Percentiles rank a stretch among this genome's conserved stretches.
Conservation (phyloP, 352 stramenopile species). For the Phytophthora pisi region DNA sequence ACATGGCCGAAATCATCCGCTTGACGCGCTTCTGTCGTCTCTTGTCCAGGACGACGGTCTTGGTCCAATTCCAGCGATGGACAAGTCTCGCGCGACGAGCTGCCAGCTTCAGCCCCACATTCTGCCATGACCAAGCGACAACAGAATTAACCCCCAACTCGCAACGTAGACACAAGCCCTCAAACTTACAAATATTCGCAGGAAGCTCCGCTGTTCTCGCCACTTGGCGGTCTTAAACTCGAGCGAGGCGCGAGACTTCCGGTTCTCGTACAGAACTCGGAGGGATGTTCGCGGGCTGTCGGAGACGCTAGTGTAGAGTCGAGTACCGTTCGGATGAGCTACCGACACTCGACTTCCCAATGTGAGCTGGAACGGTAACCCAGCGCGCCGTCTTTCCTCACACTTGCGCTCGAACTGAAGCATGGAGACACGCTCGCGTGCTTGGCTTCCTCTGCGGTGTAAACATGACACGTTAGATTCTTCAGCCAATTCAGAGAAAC, state of each 20-base stretch:
- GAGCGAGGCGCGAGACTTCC: constrained; percentile 39
- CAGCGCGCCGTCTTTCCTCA: constrained; percentile 38
- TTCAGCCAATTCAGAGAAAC: neutral
- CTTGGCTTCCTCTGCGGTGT: constrained; percentile 48
- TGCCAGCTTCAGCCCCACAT: constrained; percentile 40
- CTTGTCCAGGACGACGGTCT: constrained; percentile 32
- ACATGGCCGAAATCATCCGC: constrained; percentile 24
- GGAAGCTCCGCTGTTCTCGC: constrained; percentile 52
- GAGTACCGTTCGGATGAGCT: neutral
- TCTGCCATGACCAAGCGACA: constrained; percentile 20
- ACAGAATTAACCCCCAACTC: neutral
- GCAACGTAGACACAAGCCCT: neutral
- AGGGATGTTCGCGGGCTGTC: constrained; percentile 32
- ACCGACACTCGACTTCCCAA: constrained; percentile 41
- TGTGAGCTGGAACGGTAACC: constrained; percentile 49
- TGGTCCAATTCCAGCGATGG: constrained; percentile 42
- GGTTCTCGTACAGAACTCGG: constrained; percentile 44
- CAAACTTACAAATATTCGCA: constrained; percentile 55
- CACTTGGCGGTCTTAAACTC: constrained; percentile 54
- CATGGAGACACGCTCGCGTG: constrained; percentile 54
- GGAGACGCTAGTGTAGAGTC: neutral
- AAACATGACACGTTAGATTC: neutral
- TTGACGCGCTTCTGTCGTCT: constrained; percentile 28
- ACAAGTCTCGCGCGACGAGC: constrained; percentile 31
- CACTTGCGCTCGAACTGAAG: constrained; percentile 59